Evolutionary conservation across 148 eudicot genomes (phyloP), one percentile per base, ranked within the genome.

Genomic region (Camellia lanceoleosa): DNA sequence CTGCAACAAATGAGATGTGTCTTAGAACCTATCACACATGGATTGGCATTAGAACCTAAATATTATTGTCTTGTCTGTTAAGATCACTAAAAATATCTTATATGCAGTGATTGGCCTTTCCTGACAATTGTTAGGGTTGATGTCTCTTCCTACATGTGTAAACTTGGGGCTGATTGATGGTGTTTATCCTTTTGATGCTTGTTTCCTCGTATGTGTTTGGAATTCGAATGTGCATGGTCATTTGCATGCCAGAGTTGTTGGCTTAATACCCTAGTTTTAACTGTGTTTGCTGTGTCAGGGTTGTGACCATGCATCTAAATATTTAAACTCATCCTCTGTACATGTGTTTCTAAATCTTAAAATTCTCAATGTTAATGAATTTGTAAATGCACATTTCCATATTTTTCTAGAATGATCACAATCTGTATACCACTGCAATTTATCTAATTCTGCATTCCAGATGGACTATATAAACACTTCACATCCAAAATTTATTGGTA

Each of bases 381-480:
- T 71, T 19, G 18, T 62, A n/a, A 74, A 60, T 74, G 49, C 9
- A 15, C 30, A 4, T 62, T 13, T 20, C 5, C 46, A 41, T 54
- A 5, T 30, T 14, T 66, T 66, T 5, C 46, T 5, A 47, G 3
- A 15, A 65, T 64, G 52, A 18, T 55, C 44, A 5, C 61, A 9
- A 23, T 54, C 44, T 54, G 15, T 41, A 18, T 23, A 10, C n/a
- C 3, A 15, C 4, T n/a, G 73, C 10, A 38, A 23, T 38, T 15
- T 41, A 4, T 52, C 11, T 19, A 44, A 75, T 19, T 13, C 43
- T 78, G 62, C 77, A 68, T 75, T 84, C 71, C 76, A 94, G 98
- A 91, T 92, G 95, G 98, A 94, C 87, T 94, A 92, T 84, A 94
- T 94, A 87, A 94, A 94, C 84, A 92, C 98, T 71, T 94, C 98